A percentile compares a stretch with the other conserved stretches of the same genome.
Conservation (phyloP, 495 filamentous ascomycete species). For the Tetracladium marchalianum region DNA sequence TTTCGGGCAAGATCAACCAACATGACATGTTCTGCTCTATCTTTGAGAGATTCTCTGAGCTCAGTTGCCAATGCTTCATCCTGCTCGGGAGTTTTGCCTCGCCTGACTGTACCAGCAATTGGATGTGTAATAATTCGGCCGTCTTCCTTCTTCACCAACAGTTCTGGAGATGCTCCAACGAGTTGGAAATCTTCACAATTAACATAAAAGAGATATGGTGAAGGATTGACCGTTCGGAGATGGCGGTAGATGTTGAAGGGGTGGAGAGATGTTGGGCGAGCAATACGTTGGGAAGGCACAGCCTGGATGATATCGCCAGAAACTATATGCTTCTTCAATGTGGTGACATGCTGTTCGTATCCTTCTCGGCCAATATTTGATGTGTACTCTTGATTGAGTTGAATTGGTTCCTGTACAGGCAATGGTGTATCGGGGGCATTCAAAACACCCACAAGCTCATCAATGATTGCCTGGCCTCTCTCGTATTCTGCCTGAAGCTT, state of each 20-base stretch:
- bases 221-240: conserved; percentile 89
- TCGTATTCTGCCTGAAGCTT: conserved; percentile 49
- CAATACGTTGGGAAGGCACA: conserved; percentile 87
- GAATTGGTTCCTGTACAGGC: conserved; percentile 64
- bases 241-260: conserved; percentile 98
- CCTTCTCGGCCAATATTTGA: conserved; percentile 87
- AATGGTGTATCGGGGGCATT: conserved; percentile 64
- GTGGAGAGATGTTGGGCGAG: conserved; percentile 79
- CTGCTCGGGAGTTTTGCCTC: conserved; percentile 65
- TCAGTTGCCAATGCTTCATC: conserved; percentile 72
- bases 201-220: conserved; percentile 94
- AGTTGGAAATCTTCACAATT: conserved; percentile 87
- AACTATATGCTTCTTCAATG: conserved; percentile 77
- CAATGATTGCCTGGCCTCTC: conserved; percentile 50
- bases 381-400: conserved; percentile 63
- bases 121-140: conserved; percentile 92
- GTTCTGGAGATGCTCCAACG: conserved; percentile 86
- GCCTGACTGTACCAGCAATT: conserved; percentile 88
- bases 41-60: conserved; percentile 73
- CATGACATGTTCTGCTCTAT: conserved; percentile 98
- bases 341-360: conserved; percentile 77
- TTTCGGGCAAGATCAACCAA: conserved; percentile 95
- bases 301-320: conserved; percentile 94
- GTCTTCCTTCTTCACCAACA: conserved; percentile 81
- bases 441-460: conserved; percentile 56